Evolutionary conservation across 148 eudicot species (phyloP).

Genomic region (Polygonum maritimum): DNA sequence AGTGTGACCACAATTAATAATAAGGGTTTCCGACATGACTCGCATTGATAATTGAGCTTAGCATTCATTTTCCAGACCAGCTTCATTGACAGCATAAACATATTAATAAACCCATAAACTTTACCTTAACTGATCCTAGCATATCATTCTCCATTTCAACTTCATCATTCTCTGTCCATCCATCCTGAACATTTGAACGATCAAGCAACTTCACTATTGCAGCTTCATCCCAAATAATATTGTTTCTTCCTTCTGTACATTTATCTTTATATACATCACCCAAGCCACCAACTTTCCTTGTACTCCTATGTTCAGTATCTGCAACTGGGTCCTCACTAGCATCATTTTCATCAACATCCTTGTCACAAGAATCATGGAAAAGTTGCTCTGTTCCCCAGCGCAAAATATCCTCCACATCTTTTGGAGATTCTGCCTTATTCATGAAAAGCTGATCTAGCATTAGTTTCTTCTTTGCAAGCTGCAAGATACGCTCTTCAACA

Average conservation of each 20-base stretch:
- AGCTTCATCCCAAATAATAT: slow-evolving; percentile 80
- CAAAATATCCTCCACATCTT: slow-evolving; percentile 92
- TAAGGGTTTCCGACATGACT: neutral
- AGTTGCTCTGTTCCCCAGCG: slow-evolving; percentile 99
- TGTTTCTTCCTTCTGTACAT: slow-evolving; percentile 73
- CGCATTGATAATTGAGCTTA: neutral
- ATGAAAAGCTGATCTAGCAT: slow-evolving; percentile 99
- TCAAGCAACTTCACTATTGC: slow-evolving; percentile 91
- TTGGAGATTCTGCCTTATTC: slow-evolving; percentile 90
- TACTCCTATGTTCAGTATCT: slow-evolving; percentile 59
- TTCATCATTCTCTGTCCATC: slow-evolving; percentile 59
- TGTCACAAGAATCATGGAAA: slow-evolving; percentile 50
- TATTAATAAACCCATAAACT: slow-evolving; percentile 3
- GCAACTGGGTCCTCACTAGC: slow-evolving; percentile 40
- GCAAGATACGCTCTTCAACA: slow-evolving; percentile 98
- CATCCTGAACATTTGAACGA: slow-evolving; percentile 65
- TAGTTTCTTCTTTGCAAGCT: slow-evolving; percentile 92
- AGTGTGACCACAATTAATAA: neutral
- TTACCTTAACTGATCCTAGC: slow-evolving; percentile 99
- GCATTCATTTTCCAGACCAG: neutral
- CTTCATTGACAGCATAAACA: neutral
- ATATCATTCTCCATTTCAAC: slow-evolving; percentile 82
- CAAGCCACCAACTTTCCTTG: slow-evolving; percentile 73
- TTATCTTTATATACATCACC: slow-evolving; percentile 93
- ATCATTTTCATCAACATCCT: slow-evolving; percentile 42